A percentile compares a stretch with the other conserved stretches of the same genome.
Evolutionary conservation across 805 yeast species (phyloP).

Genomic region (Wickerhamiella musiphila): DNA sequence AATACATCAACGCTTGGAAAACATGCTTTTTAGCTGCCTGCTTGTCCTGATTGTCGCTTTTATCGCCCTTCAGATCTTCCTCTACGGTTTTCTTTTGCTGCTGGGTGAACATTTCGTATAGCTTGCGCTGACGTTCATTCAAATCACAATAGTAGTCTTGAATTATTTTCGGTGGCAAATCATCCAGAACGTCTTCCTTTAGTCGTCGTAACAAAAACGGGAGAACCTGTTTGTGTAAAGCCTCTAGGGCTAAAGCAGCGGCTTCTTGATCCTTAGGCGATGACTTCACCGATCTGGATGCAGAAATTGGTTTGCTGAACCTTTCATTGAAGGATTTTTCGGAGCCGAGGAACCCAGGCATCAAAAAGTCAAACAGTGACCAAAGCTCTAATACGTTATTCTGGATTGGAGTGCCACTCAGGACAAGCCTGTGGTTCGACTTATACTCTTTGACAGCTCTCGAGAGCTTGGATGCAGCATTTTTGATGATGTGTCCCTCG

Average conservation of each 20-base stretch:
- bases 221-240: constrained; percentile 86
- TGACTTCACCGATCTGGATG: constrained; percentile 66
- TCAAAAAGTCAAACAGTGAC: constrained; percentile 92
- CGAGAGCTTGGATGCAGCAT: constrained; percentile 72
- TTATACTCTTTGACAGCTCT: constrained; percentile 66
- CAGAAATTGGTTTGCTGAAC: constrained; percentile 96
- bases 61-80: constrained; percentile 18
- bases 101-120: constrained; percentile 77
- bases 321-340: constrained; percentile 87
- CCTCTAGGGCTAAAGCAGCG: constrained; percentile 90
- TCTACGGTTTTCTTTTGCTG: constrained; percentile 59
- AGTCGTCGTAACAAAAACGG: constrained; percentile 93
- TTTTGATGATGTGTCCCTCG: constrained; percentile 95
- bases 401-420: constrained; percentile 97
- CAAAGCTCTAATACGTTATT: constrained; percentile 91
- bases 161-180: constrained; percentile 93
- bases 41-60: constrained; percentile 13
- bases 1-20: constrained; percentile 92
- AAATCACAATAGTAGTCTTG: constrained; percentile 96
- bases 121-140: constrained; percentile 71
- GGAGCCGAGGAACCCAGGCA: constrained; percentile 97
- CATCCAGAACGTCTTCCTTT: constrained; percentile 90
- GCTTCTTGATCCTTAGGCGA: constrained; percentile 90
- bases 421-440: constrained; percentile 77
- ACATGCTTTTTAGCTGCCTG: constrained; percentile 65